Evolutionary conservation across 495 filamentous ascomycete species (phyloP), one percentile per base, ranked within the genome.

Genomic region (Staphylotrichum tortipilum): DNA sequence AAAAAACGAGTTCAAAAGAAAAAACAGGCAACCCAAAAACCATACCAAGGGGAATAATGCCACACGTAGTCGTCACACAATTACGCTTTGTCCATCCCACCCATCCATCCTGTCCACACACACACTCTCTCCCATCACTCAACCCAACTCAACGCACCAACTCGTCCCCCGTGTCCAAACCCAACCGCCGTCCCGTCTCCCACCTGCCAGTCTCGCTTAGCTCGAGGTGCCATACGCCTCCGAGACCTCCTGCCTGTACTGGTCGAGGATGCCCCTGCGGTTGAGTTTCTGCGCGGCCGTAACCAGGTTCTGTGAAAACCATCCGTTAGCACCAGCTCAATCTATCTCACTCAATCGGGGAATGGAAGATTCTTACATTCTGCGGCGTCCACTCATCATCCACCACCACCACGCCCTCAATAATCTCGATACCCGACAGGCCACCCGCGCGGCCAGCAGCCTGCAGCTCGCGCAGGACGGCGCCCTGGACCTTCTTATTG

Each of bases 381-480:
- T 94, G 85, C 43, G 92, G 86, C 22, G 85, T 96, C 92, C 92
- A 98, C 65, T 98, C 92, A 67, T 98, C 91, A 54, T 95, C 89
- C 1, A 88, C 85, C 62, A 98, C 65, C 6, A 95, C 88, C 14
- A 94, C 88, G 53, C 92, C 92, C 50, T 88, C 84, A 57, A 98
- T 84, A 43, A 96, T 88, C 72, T 98, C 92, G 56, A 94, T 89
- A 19, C 87, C 85, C 15, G 72, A 75, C 42, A 98, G 73, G 7
- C 89, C 88, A 56, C 85, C 88, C 30, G 79, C 76, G 53, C 78
- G 79, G 37, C 91, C 92, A 2, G 78, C 78, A 24, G 61, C 66
- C 68, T 94, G 88, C 36, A 98, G 76, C 65, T 95, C 85, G 69
- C 80, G 83, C 52, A 94, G 69, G n/a, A 96, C 87, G 38, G 82